Conservation (phyloP, 73 alveolate species). For the Paramecium pentaurelia region DNA sequence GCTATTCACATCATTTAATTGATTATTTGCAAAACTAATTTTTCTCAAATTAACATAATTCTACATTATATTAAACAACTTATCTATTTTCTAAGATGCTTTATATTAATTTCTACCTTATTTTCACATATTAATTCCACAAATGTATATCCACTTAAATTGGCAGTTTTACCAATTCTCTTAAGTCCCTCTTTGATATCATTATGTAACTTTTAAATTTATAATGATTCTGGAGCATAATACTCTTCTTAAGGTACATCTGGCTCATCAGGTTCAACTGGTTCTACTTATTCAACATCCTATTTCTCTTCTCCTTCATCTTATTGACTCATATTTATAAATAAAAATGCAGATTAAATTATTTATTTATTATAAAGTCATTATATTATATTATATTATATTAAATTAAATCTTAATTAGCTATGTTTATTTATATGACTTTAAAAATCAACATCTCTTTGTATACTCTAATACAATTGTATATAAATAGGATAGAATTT, state of each 20-base stretch:
- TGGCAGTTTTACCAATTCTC: slow-evolving; percentile 57
- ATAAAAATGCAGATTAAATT: background rate
- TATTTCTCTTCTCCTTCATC: slow-evolving; percentile 26
- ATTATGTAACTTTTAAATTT: background rate
- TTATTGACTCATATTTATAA: slow-evolving; percentile 3
- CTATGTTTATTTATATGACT: background rate
- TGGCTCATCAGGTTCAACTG: slow-evolving; percentile 55
- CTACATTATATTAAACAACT: background rate
- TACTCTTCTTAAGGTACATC: slow-evolving; percentile 53
- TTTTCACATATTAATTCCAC: slow-evolving; percentile 54
- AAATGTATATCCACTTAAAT: slow-evolving; percentile 3
- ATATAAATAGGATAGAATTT: too few relatives aligned
- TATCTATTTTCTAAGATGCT: slow-evolving; percentile 48
- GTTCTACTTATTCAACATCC: slow-evolving; percentile 41
- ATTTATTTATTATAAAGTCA: background rate
- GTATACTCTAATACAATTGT: too few relatives aligned
- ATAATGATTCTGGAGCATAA: slow-evolving; percentile 52
- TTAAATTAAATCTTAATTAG: background rate
- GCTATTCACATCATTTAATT: slow-evolving; percentile 11
- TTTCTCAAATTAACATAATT: slow-evolving; percentile 29
- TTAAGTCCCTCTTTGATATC: slow-evolving; percentile 21
- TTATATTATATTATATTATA: background rate
- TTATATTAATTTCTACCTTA: background rate
- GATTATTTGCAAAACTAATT: slow-evolving; percentile 54
- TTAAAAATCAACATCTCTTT: too few relatives aligned